Evolutionary conservation across 2,329 filamentous ascomycete genomes (phyloP).

Genomic region (Cephalotrichum gorgonifer): DNA sequence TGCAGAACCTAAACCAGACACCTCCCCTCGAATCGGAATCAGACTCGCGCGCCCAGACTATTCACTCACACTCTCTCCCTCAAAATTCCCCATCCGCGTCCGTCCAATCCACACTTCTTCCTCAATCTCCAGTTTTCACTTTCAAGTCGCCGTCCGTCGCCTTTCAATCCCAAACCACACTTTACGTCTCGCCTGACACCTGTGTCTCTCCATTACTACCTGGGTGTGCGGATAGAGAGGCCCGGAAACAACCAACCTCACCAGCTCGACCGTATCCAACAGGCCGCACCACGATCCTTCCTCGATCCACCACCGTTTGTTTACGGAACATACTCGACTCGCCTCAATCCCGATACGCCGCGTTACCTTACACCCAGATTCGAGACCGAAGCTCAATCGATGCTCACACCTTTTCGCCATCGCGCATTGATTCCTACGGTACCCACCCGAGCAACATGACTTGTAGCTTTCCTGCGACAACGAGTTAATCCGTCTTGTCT

Average conservation of each 20-base stretch:
- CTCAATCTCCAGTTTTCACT: neutral
- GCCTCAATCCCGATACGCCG: neutral
- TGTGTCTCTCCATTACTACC: neutral
- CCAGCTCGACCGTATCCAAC: neutral
- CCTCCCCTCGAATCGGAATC: neutral
- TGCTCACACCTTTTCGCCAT: neutral
- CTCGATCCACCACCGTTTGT: neutral
- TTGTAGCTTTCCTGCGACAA: neutral
- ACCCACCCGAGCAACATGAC: slow-evolving; percentile 1
- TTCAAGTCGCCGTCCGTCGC: neutral
- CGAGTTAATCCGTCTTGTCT: neutral
- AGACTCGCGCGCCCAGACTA: neutral
- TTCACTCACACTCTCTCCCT: neutral
- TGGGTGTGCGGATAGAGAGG: neutral
- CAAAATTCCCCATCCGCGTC: neutral
- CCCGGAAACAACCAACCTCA: neutral
- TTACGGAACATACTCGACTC: neutral
- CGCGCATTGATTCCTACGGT: neutral
- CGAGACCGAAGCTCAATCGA: neutral
- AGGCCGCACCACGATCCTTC: neutral
- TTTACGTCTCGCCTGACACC: neutral
- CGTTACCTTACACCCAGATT: neutral
- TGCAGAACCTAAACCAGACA: neutral
- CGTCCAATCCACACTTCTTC: neutral
- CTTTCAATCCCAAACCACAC: neutral